Conservation (phyloP, 2,329 filamentous ascomycete species). For the Beauveria medogensis region DNA sequence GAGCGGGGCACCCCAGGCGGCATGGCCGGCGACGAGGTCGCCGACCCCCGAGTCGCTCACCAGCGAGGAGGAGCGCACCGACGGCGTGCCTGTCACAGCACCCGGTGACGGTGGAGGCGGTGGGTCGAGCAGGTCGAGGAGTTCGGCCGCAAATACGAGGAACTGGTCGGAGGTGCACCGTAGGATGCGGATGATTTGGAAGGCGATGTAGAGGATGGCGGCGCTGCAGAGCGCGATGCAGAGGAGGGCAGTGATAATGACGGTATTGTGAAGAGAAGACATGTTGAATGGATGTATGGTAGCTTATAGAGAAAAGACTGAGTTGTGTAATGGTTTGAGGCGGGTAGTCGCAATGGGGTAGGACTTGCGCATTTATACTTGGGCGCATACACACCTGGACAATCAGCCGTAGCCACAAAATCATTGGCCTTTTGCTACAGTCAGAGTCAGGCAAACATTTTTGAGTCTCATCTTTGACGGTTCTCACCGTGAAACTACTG, state of each 20-base stretch:
- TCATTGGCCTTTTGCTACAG: no score
- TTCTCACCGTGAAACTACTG: no score
- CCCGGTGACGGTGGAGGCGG: not conserved
- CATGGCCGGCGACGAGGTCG: not conserved
- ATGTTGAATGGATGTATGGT: not conserved
- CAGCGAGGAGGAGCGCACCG: not conserved
- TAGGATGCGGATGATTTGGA: not conserved
- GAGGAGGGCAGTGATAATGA: not conserved
- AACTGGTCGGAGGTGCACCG: not conserved
- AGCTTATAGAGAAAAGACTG: not conserved
- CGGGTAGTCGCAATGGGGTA: no score
- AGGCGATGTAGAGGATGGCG: not conserved
- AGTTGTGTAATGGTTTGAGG: not conserved
- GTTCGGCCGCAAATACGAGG: not conserved
- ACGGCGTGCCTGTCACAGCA: not conserved
- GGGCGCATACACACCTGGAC: no score
- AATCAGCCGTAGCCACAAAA: no score
- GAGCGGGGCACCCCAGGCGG: not conserved
- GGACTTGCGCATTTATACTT: no score
- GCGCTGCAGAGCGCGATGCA: not conserved
- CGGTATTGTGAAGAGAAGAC: not conserved
- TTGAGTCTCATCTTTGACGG: no score
- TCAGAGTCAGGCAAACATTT: no score
- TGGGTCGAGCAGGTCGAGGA: not conserved
- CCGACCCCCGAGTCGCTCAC: not conserved